Conservation (phyloP, 306 rosid species). For the Lagenaria siceraria region DNA sequence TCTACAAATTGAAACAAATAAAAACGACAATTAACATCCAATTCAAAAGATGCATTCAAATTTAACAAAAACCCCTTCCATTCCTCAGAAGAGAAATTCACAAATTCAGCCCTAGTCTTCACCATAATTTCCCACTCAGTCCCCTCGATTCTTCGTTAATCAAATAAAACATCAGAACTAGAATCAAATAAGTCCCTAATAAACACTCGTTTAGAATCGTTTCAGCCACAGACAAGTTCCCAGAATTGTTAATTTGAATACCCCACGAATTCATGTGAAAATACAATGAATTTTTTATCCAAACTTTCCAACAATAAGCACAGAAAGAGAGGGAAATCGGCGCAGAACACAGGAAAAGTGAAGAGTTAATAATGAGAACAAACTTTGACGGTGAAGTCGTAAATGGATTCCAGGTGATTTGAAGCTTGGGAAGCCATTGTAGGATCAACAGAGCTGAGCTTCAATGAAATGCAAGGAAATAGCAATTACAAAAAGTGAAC, state of each 20-base stretch:
- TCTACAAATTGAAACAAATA: not conserved
- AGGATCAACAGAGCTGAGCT: not conserved
- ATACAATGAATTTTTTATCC: not conserved
- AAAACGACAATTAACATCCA: not conserved
- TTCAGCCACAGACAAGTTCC: not conserved
- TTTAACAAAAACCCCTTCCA: not conserved
- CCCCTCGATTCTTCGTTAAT: not conserved
- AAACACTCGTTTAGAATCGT: not conserved
- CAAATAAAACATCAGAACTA: not conserved
- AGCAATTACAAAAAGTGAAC: too few species aligned
- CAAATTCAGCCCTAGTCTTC: not conserved
- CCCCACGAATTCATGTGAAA: not conserved
- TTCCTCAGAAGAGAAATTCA: not conserved
- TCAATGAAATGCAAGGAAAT: not conserved
- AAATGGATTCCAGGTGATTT: conserved; percentile 23
- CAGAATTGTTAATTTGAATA: not conserved
- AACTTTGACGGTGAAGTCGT: conserved; percentile 43
- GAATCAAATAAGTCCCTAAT: not conserved
- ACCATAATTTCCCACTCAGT: not conserved
- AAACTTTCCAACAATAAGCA: not conserved
- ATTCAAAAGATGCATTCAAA: not conserved
- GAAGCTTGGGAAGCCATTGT: conserved; percentile 25
- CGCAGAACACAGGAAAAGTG: not conserved
- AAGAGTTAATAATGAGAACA: not conserved
- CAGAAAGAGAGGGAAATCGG: not conserved